Evolutionary conservation across 768 basidiomycete genomes (phyloP).

Genomic region (Mycena vulgaris): DNA sequence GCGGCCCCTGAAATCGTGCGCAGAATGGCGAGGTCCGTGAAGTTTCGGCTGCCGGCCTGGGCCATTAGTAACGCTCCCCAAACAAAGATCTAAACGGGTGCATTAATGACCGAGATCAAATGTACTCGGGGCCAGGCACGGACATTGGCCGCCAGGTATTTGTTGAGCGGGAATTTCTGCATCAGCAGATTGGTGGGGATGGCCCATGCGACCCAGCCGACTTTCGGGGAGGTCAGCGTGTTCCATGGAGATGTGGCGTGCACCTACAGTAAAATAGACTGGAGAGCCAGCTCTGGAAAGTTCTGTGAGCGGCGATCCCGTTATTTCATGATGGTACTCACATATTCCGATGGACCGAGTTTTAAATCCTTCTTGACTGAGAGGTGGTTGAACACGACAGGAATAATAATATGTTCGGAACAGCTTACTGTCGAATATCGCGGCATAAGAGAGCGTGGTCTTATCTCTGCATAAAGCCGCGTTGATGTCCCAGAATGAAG

Average conservation of each 20-base stretch:
- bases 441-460: slow-evolving; percentile 47
- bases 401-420: not conserved
- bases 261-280: slow-evolving; percentile 54
- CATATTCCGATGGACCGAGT: slow-evolving; percentile 51
- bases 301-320: not conserved
- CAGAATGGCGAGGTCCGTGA: slow-evolving; percentile 53
- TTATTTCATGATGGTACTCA: slow-evolving; percentile 28
- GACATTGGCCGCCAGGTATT: slow-evolving; percentile 58
- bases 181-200: slow-evolving; percentile 59
- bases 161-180: slow-evolving; percentile 55
- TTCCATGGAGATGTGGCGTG: not conserved
- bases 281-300: slow-evolving; percentile 43
- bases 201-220: slow-evolving; percentile 57
- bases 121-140: slow-evolving; percentile 9
- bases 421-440: slow-evolving; percentile 48
- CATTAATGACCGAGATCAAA: slow-evolving; percentile 3
- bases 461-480: slow-evolving; percentile 39
- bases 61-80: slow-evolving; percentile 59
- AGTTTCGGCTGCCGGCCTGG: slow-evolving; percentile 56
- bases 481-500: slow-evolving; percentile 18
- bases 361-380: slow-evolving; percentile 46
- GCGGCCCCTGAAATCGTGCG: slow-evolving; percentile 57
- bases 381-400: not conserved
- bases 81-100: slow-evolving; percentile 26
- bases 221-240: slow-evolving; percentile 17